These are phyloP conservation scores for Baudoinia panamericana DNA, from an alignment of 495 filamentous ascomycete species.

Conservation along the genomic window DNA sequence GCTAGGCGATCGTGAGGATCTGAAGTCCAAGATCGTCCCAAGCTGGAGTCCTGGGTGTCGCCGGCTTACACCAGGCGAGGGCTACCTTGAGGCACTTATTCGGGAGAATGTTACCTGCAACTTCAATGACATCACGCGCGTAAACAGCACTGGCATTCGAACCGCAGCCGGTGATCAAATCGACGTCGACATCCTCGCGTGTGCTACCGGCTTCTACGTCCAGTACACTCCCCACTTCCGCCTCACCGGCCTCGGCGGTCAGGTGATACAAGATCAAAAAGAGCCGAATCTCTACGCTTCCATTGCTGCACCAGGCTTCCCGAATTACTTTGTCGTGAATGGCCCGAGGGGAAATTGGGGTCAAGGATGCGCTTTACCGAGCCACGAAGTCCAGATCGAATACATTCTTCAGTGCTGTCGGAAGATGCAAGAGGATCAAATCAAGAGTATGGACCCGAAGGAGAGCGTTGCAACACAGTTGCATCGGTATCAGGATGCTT, in stretches of 20 bases:
- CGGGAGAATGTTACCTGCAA: constrained; percentile 25
- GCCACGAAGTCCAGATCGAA: constrained; percentile 2
- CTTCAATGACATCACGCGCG: constrained; percentile 22
- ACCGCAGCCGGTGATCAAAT: constrained; percentile 23
- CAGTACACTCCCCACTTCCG: constrained; percentile 38
- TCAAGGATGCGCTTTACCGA: constrained; percentile 6
- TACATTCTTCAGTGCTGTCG: constrained; percentile 4
- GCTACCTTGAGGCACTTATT: constrained; percentile 27
- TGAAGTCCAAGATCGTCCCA: constrained; percentile 25
- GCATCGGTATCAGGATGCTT: constrained; percentile 7
- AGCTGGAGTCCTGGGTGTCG: constrained; percentile 23
- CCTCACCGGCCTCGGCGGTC: constrained; percentile 30
- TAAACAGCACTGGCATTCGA: constrained; percentile 21
- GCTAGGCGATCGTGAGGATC: constrained; percentile 7
- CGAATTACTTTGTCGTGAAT: constrained; percentile 14
- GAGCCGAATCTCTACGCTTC: constrained; percentile 7
- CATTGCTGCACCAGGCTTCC: constrained; percentile 8
- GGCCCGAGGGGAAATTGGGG: constrained; percentile 4
- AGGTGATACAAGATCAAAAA: constrained; percentile 21
- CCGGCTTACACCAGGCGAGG: constrained; percentile 22
- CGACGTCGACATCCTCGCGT: constrained; percentile 27
- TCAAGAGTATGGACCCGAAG: constrained; percentile 7
- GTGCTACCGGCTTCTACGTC: constrained; percentile 43
- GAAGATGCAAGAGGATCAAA: constrained; percentile 10
- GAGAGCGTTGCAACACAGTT: constrained; percentile 4